Base-by-base conservation (phyloP, 78 protist genomes). In the Dictyostelium citrinum region DNA sequence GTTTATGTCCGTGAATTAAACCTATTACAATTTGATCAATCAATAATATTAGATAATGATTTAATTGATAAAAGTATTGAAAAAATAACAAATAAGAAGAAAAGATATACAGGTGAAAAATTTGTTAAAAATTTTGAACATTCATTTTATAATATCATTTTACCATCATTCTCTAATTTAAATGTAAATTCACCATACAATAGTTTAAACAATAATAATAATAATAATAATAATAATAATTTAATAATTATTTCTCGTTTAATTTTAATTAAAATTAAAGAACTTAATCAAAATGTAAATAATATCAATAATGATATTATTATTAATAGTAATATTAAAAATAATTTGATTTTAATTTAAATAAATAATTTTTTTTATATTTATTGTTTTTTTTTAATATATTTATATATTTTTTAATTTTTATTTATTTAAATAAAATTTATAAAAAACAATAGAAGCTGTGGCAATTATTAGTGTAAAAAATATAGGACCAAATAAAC, bases 371-470 rank as follows among this genome's bases (percentile, higher is more conserved):
- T 29, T 3, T 67, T 67, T 12, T 0, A 8, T 64, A 31, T 9
- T 9, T 31, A 1, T 67, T 70, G 3, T 6, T 70, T 31, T 68
- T 27, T 61, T 61, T 24, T n/a, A 27, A 2, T 9, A 5, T 61
- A 8, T 61, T 61, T 61, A 27, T 61, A 7, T 27, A 11, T 64
- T n/a, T 64, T 64, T 27, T 8, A 22, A 24, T 27, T 64, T 64
- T 64, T 64, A 64, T 64, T 64, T 64, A 64, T 27, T 64, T 64
- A 64, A 64, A 70, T 70, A 70, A 70, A 70, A 70, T 70, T 70
- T 70, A 33, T 70, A 33, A 70, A 70, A 12, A 16, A 70, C 22
- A 31, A 70, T 17, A 12, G 77, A 33, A 31, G 35, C 45, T 2
- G 77, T 14, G 24, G 45, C 77, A 17, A 70, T 70, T 33, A 70